These are phyloP conservation scores for Coniochaeta prunicola DNA, from an alignment of 2,329 filamentous ascomycete genomes.

Conservation along the genomic window DNA sequence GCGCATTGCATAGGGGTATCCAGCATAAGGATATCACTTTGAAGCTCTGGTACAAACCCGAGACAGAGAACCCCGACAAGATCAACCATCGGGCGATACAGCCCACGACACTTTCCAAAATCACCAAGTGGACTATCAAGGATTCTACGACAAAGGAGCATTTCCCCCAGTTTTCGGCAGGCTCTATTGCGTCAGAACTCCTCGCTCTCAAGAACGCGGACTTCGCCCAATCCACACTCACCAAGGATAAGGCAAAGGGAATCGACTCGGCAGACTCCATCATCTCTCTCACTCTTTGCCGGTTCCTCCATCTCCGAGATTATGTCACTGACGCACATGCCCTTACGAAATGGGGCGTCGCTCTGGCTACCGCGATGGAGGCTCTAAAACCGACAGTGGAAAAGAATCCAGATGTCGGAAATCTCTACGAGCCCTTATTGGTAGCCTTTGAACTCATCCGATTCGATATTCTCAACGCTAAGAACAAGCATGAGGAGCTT, in stretches of 20 bases:
- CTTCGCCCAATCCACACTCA: conserved; percentile 63
- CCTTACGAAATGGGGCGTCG: conserved; percentile 77
- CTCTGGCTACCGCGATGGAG: conserved; percentile 63
- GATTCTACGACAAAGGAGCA: conserved; percentile 44
- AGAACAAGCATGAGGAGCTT: conserved; percentile 48
- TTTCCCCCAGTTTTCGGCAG: conserved; percentile 35
- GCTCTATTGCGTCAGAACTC: conserved; percentile 52
- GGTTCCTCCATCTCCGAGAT: conserved; percentile 80
- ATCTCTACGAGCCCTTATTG: conserved; percentile 69
- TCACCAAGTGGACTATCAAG: conserved; percentile 66
- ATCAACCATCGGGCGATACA: conserved; percentile 50
- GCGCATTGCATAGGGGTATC: conserved; percentile 75
- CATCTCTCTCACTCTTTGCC: conserved; percentile 69
- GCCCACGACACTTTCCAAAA: conserved; percentile 14
- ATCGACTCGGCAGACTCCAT: conserved; percentile 61
- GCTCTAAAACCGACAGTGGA: conserved; percentile 48
- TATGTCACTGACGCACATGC: conserved; percentile 76
- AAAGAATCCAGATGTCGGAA: conserved; percentile 32
- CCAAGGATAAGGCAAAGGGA: conserved; percentile 50
- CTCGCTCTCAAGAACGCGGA: conserved; percentile 60
- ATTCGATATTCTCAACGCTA: conserved; percentile 68
- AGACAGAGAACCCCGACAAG: conserved; percentile 35
- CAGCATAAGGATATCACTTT: conserved; percentile 71
- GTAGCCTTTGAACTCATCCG: conserved; percentile 81
- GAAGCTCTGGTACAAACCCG: conserved; percentile 64